Conservation (phyloP, 2,329 filamentous ascomycete species). For the Penicillium fuscoglaucum region DNA sequence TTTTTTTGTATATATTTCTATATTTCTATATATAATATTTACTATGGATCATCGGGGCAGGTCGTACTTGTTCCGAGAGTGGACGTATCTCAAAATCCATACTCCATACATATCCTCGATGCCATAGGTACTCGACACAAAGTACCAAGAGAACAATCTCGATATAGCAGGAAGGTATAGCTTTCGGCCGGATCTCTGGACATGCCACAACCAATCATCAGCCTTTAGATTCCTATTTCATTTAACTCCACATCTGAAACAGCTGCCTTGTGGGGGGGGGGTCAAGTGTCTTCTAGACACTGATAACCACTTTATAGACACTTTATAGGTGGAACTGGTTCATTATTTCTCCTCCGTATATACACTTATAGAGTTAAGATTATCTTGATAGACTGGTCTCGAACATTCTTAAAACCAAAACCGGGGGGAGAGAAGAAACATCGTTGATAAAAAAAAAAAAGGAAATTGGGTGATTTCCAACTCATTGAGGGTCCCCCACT, state of each 20-base stretch:
- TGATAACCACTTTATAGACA: neutral
- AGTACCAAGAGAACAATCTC: neutral
- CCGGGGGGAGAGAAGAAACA: neutral
- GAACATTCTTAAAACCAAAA: neutral
- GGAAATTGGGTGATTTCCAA: neutral
- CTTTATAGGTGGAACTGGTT: neutral
- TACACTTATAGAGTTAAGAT: neutral
- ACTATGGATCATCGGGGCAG: neutral
- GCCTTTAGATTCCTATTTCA: neutral
- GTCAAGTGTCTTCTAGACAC: constrained; percentile 1
- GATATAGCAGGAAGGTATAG: neutral
- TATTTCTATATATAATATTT: neutral
- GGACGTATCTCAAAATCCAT: neutral
- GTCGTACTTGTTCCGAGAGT: neutral
- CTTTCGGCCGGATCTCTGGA: constrained; percentile 5
- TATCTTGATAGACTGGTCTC: neutral
- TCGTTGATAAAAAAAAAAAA: neutral
- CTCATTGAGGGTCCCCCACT: neutral
- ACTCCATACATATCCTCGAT: neutral
- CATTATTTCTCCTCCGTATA: neutral
- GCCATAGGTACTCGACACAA: neutral
- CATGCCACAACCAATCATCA: neutral
- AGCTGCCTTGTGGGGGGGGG: neutral
- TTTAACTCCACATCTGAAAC: constrained; percentile 24
- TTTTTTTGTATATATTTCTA: too few species aligned